Evolutionary conservation across 768 basidiomycete genomes (phyloP).

Genomic region (Boletus pseudo-olivaceus): DNA sequence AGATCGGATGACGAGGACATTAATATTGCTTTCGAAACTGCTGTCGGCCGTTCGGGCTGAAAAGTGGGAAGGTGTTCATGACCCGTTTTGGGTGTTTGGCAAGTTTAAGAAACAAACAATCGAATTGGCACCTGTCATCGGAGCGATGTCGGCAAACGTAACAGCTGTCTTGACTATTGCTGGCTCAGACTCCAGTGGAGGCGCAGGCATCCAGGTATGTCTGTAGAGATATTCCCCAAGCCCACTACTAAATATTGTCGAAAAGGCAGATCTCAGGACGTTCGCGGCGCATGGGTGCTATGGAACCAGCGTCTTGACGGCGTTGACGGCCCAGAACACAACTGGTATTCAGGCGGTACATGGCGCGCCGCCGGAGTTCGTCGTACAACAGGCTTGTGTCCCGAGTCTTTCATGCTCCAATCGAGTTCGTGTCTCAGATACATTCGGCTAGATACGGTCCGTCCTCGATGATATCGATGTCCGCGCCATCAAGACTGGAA

Average conservation of each 20-base stretch:
- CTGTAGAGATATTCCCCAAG: background rate
- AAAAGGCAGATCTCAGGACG: conserved; percentile 84
- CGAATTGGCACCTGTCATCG: background rate
- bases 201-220: conserved; percentile 84
- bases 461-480: conserved; percentile 72
- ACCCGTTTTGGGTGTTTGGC: conserved; percentile 27
- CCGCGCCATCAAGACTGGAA: conserved; percentile 82
- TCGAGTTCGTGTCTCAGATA: background rate
- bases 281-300: conserved; percentile 78
- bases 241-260: background rate
- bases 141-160: conserved; percentile 3
- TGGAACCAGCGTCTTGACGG: conserved; percentile 79
- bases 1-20: conserved; percentile 27
- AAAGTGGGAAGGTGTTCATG: background rate
- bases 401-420: background rate
- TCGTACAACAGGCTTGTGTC: conserved; percentile 63
- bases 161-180: conserved; percentile 66
- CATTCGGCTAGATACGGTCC: conserved; percentile 52
- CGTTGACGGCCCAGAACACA: conserved; percentile 88
- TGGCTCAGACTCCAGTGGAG: conserved; percentile 79
- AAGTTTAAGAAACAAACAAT: conserved; percentile 30
- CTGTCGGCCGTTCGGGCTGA: background rate
- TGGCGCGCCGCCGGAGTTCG: conserved; percentile 62
- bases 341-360: conserved; percentile 75
- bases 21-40: too few relatives aligned